Conservation (phyloP, 305 asterid species). For the Fraxinus sp. region DNA sequence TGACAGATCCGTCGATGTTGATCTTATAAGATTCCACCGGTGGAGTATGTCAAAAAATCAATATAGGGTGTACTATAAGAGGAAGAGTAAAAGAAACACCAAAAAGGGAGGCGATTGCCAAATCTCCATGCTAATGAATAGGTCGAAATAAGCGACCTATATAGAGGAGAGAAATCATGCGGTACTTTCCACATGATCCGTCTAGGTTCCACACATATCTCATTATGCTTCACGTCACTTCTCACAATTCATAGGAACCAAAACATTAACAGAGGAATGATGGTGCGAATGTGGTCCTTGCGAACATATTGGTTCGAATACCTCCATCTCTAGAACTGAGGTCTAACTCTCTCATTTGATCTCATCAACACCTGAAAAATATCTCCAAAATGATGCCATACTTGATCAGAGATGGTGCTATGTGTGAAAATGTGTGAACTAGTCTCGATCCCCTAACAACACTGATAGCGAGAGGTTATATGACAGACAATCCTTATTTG, state of each 20-base stretch:
- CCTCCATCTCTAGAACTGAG: no score
- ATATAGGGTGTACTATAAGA: background rate
- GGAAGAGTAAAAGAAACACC: background rate
- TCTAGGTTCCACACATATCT: background rate
- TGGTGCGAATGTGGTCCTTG: no score
- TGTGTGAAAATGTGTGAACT: no score
- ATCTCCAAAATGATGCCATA: no score
- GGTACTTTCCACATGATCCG: background rate
- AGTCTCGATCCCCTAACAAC: no score
- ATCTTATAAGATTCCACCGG: background rate
- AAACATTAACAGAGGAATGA: background rate
- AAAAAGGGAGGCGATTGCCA: no score
- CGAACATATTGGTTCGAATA: no score
- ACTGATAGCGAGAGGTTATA: no score
- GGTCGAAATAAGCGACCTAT: background rate
- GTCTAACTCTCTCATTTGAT: no score
- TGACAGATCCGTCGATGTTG: background rate
- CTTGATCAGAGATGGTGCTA: no score
- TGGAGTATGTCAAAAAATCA: background rate
- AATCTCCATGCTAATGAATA: background rate
- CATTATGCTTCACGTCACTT: background rate
- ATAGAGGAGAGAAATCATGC: background rate
- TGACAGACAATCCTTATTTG: no score
- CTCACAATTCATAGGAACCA: background rate
- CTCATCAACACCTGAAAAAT: no score